Evolutionary conservation across 2,329 filamentous ascomycete species (phyloP).

Genomic region (Fusarium vanettenii): DNA sequence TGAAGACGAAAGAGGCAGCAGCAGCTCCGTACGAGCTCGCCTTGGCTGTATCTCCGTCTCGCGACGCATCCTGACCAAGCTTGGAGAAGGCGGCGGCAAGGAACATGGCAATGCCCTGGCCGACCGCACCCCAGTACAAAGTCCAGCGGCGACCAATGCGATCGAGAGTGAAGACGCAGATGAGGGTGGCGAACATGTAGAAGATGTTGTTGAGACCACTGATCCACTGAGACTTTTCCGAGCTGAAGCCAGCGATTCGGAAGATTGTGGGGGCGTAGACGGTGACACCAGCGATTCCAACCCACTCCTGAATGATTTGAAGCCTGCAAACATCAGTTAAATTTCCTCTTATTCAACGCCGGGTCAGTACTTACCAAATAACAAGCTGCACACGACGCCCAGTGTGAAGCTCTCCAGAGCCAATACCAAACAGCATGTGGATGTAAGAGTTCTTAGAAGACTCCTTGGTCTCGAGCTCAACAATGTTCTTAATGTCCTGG

Average conservation of each 20-base stretch:
- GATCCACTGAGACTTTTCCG: conserved; percentile 72
- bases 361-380: conserved; percentile 62
- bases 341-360: not conserved
- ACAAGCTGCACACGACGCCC: conserved; percentile 76
- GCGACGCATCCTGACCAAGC: conserved; percentile 64
- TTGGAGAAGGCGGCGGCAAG: conserved; percentile 64
- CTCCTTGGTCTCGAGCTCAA: conserved; percentile 64
- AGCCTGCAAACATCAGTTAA: not conserved
- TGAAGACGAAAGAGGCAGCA: conserved; percentile 77
- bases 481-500: conserved; percentile 73
- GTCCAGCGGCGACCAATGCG: conserved; percentile 77
- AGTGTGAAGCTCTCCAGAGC: conserved; percentile 73
- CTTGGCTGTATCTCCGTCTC: conserved; percentile 55
- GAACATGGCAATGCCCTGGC: conserved; percentile 75
- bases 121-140: conserved; percentile 74
- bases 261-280: conserved; percentile 71
- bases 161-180: conserved; percentile 78
- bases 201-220: conserved; percentile 65
- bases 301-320: conserved; percentile 37
- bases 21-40: conserved; percentile 69
- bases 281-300: conserved; percentile 74
- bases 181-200: conserved; percentile 72
- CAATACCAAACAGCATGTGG: conserved; percentile 75
- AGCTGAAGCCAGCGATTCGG: conserved; percentile 73
- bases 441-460: conserved; percentile 68